Percentiles rank a stretch among this genome's conserved stretches.
Conservation (phyloP, 2,329 filamentous ascomycete species). For the Metarhizium sp. region DNA sequence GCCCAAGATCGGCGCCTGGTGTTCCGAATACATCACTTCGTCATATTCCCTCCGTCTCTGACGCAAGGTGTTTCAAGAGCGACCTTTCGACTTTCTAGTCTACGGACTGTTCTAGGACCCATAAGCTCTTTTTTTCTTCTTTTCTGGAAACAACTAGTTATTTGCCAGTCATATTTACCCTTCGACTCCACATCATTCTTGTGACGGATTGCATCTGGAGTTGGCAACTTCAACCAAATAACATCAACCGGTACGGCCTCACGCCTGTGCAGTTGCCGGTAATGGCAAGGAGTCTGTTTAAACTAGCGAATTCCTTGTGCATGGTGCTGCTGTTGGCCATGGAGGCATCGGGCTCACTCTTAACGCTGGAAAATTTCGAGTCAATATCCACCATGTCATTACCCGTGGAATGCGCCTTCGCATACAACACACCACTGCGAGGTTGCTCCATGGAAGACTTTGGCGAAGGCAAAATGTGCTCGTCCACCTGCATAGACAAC, state of each 20-base stretch:
- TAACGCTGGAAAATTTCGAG: constrained; percentile 31
- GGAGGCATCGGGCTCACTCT: constrained; percentile 13
- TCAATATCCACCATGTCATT: constrained; percentile 26
- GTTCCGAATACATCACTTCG: neutral
- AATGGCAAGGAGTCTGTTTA: constrained; percentile 1
- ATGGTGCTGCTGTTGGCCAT: constrained; percentile 14
- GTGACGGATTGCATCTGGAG: neutral
- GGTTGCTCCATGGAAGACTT: constrained; percentile 30
- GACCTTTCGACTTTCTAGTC: neutral
- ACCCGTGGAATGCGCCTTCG: constrained; percentile 27
- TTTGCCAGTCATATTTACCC: neutral
- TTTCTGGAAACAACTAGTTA: neutral
- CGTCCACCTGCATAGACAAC: constrained; percentile 23
- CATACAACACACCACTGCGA: constrained; percentile 31
- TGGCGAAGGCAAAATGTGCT: constrained; percentile 23
- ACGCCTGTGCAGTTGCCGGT: neutral
- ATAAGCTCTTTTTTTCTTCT: neutral
- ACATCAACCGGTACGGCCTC: neutral
- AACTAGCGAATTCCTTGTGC: constrained; percentile 6
- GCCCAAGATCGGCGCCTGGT: neutral
- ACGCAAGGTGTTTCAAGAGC: neutral
- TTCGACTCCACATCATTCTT: neutral
- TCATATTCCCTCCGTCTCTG: neutral
- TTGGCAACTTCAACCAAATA: neutral
- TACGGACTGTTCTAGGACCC: neutral